Percentiles rank a stretch among this genome's conserved stretches.
phyloP scores from a whole-genome alignment of 371 early-diverging fungal species.

The Aphelidium insulamus region DNA sequence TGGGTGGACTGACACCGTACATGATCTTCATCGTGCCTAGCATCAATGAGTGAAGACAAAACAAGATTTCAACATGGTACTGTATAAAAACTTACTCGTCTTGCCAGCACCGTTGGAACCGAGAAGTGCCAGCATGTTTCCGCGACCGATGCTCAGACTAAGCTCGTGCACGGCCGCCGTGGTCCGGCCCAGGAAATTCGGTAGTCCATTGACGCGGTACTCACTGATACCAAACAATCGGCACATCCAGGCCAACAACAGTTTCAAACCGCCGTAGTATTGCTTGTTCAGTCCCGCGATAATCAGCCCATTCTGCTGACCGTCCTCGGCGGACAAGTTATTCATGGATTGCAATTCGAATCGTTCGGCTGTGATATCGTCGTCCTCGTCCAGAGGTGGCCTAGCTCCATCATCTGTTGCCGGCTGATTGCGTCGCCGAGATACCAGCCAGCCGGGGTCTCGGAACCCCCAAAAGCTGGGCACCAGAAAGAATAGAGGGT shows the following conservation, averaged over 20 bases:
- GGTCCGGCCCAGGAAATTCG: not conserved
- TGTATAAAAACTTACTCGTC: slow-evolving; percentile 15
- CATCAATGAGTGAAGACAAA: not conserved
- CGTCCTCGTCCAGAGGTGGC: slow-evolving; percentile 32
- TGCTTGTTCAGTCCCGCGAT: slow-evolving; percentile 7
- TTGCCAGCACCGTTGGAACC: slow-evolving; percentile 61
- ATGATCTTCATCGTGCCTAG: slow-evolving; percentile 25
- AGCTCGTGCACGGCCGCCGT: too few relatives aligned
- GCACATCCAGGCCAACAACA: slow-evolving; percentile 6
- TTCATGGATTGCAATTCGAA: slow-evolving; percentile 33
- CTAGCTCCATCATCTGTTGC: too few relatives aligned
- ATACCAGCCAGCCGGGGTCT: slow-evolving; percentile 6
- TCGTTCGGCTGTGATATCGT: slow-evolving; percentile 20
- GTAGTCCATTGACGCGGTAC: slow-evolving; percentile 3
- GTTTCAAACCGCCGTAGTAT: slow-evolving; percentile 6
- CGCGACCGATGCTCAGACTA: too few relatives aligned
- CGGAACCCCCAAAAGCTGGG: slow-evolving; percentile 36
- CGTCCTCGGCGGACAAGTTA: slow-evolving; percentile 19
- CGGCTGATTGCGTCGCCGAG: slow-evolving; percentile 4
- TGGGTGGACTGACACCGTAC: slow-evolving; percentile 32
- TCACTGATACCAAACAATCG: slow-evolving; percentile 8
- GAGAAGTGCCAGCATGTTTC: slow-evolving; percentile 25
- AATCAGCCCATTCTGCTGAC: slow-evolving; percentile 10
- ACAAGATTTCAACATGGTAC: slow-evolving; percentile 4
- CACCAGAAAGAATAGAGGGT: slow-evolving; percentile 29